A percentile compares a stretch with the other conserved stretches of the same genome.
These are phyloP conservation scores for Heliamphora ciliata DNA, from an alignment of 179 eudicot species.

Conservation along the genomic window DNA sequence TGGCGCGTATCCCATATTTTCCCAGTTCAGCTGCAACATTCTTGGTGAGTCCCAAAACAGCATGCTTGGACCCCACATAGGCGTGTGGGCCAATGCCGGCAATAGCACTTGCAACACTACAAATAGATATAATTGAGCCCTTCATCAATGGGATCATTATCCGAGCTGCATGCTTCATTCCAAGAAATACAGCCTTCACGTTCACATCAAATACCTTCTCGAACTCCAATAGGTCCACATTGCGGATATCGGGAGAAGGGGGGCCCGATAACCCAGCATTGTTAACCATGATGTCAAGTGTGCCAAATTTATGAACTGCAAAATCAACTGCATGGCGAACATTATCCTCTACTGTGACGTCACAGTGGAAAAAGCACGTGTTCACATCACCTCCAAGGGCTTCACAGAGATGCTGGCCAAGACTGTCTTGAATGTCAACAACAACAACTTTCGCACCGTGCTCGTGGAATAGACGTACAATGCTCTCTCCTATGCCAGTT, in stretches of 20 bases:
- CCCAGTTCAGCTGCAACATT: constrained; percentile 91
- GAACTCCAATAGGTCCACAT: constrained; percentile 41
- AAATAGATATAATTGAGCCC: constrained; percentile 62
- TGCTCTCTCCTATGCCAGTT: constrained; percentile 84
- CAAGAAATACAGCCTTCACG: constrained; percentile 71
- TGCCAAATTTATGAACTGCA: constrained; percentile 48
- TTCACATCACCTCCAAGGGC: constrained; percentile 35
- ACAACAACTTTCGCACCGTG: constrained; percentile 85
- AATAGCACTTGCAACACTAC: constrained; percentile 50
- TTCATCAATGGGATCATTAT: constrained; percentile 69
- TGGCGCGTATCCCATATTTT: constrained; percentile 67
- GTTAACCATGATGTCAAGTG: constrained; percentile 80
- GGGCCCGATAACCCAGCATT: constrained; percentile 70
- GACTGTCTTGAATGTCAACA: constrained; percentile 54
- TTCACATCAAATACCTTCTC: constrained; percentile 63
- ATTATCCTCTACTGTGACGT: constrained; percentile 67
- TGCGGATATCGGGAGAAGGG: constrained; percentile 59
- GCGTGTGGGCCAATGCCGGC: constrained; percentile 79
- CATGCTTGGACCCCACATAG: constrained; percentile 81
- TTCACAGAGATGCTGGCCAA: constrained; percentile 43
- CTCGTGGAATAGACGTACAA: constrained; percentile 65
- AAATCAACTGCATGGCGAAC: constrained; percentile 59
- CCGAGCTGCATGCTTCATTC: constrained; percentile 93
- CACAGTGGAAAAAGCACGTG: constrained; percentile 48
- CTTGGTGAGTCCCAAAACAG: constrained; percentile 76